Evolutionary conservation across 225 moss, liverwort and hornwort genomes (phyloP).

Genomic region (Straminergon stramineum): DNA sequence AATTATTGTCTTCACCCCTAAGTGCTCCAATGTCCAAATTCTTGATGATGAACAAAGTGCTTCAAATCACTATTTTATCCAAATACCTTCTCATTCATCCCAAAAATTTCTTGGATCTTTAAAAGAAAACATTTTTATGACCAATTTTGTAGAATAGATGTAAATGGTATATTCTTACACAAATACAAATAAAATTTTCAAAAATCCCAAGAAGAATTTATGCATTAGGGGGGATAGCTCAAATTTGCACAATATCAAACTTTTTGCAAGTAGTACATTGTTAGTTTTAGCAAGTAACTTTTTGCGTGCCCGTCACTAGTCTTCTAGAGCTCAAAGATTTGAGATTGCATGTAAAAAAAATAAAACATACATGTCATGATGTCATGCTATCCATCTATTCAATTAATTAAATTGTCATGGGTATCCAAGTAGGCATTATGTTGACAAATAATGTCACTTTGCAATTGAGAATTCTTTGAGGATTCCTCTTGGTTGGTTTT

Average conservation of each 20-base stretch:
- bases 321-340: not conserved
- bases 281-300: not conserved
- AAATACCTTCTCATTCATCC: not conserved
- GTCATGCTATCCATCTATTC: not conserved
- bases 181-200: not conserved
- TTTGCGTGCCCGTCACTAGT: not conserved
- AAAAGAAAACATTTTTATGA: not conserved
- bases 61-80: not conserved
- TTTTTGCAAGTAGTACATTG: not conserved
- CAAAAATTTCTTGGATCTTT: not conserved
- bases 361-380: not conserved
- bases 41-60: not conserved
- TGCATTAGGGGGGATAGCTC: not conserved
- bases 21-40: not conserved
- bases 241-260: not conserved
- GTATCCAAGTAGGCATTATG: fast-evolving
- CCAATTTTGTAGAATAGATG: not conserved
- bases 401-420: not conserved
- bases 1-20: not conserved
- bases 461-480: not conserved
- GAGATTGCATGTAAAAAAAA: not conserved
- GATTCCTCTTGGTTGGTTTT: not conserved
- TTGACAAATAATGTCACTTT: not conserved
- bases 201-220: not conserved
- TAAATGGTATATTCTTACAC: not conserved